Evolutionary conservation across 2,329 filamentous ascomycete genomes (phyloP), one percentile per base, ranked within the genome.

Genomic region (Aureobasidium sp.): DNA sequence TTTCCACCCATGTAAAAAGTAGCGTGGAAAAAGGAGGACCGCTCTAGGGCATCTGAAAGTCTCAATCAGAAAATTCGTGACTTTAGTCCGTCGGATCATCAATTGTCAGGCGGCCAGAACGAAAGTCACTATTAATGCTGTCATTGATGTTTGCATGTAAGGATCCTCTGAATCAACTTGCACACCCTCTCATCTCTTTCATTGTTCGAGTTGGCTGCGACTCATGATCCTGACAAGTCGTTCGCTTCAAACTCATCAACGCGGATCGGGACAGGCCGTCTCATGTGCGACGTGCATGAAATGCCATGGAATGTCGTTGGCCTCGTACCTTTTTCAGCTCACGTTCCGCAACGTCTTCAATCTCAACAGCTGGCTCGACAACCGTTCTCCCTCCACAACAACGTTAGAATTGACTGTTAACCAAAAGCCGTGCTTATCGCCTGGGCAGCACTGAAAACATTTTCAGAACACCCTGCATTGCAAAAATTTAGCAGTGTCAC

Each of bases 301-400:
- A 17, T 38, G 32, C 45, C 24, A 39, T 49, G 45, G 45, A 49
- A 49, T 49, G 45, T 39, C 34, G 45, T 49, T 49, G 34, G 27
- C 22, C 29, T 49, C 24, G 19, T 34, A 37, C 44, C 32, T 30
- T 39, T 30, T 27, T 29, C 34, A 49, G 45, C 45, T 29, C 32
- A 29, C 45, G 45, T 49, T 49, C 32, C 34, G 34, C 24, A 48
- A 38, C 44, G 38, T 14, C 12, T 17, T 19, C 14, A 35, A 19
- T 47, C 35, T 47, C 42, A 17, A 47, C 42, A 16, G 29, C 42
- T 47, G 30, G 30, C 42, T 47, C 21, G 42, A 47, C 44, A 48
- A 48, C 44, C 44, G 22, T 19, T 27, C 32, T 48, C 32, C 16
- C n/a, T 27, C 32, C 44, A 17, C 44, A 34, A n/a, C 44, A 27